phyloP scores from a whole-genome alignment of 2,329 filamentous ascomycete genomes.

The Aplosporella prunicola region DNA sequence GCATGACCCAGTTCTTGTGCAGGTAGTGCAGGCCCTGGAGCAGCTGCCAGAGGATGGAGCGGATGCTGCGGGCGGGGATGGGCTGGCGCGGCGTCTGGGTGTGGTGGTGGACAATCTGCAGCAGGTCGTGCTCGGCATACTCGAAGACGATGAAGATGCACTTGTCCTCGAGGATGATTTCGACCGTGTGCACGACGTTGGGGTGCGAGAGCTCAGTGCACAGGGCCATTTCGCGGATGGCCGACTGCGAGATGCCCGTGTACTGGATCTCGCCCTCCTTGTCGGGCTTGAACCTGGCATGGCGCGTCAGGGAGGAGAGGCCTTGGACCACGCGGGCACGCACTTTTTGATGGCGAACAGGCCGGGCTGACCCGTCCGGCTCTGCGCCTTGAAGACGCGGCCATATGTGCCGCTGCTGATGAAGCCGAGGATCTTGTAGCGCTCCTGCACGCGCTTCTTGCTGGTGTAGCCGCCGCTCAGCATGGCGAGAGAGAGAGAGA shows the following conservation, averaged over 20 bases:
- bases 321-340: slow-evolving; percentile 18
- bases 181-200: slow-evolving; percentile 83
- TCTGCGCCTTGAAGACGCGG: slow-evolving; percentile 88
- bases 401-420: slow-evolving; percentile 98
- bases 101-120: slow-evolving; percentile 98
- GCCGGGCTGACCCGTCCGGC: slow-evolving; percentile 60
- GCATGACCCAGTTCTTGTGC: slow-evolving; percentile 93
- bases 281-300: slow-evolving; percentile 73
- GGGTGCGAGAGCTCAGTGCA: slow-evolving; percentile 84
- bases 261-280: slow-evolving; percentile 97
- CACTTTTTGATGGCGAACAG: slow-evolving; percentile 98
- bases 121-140: slow-evolving; percentile 91
- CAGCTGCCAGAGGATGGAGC: slow-evolving; percentile 91
- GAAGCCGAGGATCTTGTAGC: slow-evolving; percentile 94
- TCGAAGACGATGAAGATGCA: slow-evolving; percentile 99
- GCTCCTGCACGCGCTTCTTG: slow-evolving; percentile 83
- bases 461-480: slow-evolving; percentile 45
- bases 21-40: slow-evolving; percentile 91
- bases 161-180: slow-evolving; percentile 97
- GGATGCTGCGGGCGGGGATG: slow-evolving; percentile 80
- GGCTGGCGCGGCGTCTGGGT: slow-evolving; percentile 79
- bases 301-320: slow-evolving; percentile 1
- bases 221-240: slow-evolving; percentile 92
- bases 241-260: slow-evolving; percentile 94
- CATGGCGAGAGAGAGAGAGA: slow-evolving; percentile 21